A percentile compares a stretch with the other conserved stretches of the same genome.
These are phyloP conservation scores for Sporisorium exsertum DNA, from an alignment of 1,284 basidiomycete species.

Conservation along the genomic window DNA sequence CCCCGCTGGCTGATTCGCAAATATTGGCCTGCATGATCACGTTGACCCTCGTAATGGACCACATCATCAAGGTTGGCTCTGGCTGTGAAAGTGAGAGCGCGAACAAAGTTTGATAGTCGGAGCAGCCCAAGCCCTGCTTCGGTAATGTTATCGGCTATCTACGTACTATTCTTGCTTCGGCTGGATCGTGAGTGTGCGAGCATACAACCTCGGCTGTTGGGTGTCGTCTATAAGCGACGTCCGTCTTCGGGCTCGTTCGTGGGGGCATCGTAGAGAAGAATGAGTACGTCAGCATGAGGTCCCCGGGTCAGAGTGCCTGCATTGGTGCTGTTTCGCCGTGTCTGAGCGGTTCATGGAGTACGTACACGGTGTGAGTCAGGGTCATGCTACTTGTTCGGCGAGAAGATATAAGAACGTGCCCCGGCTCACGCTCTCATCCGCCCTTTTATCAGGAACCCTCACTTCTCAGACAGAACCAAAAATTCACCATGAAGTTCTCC, in stretches of 20 bases:
- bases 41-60: neutral
- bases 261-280: conserved; percentile 9
- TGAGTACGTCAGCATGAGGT: neutral
- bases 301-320: neutral
- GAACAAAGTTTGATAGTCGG: neutral
- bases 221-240: conserved; percentile 3
- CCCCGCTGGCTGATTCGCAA: too few relatives aligned
- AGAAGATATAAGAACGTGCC: conserved; percentile 9
- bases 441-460: too few relatives aligned
- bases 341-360: neutral
- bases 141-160: neutral
- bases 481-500: conserved; percentile 28
- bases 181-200: conserved; percentile 3
- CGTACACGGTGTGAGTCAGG: neutral
- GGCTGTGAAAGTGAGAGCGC: neutral
- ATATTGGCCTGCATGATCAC: neutral
- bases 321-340: neutral
- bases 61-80: neutral
- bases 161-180: conserved; percentile 1
- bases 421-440: neutral
- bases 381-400: neutral
- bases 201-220: conserved; percentile 9
- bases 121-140: neutral
- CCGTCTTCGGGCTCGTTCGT: conserved; percentile 14
- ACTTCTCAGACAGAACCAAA: neutral